Evolutionary conservation across 2,329 filamentous ascomycete species (phyloP), one percentile per base, ranked within the genome.

Genomic region (Chaetothyriales sp.): DNA sequence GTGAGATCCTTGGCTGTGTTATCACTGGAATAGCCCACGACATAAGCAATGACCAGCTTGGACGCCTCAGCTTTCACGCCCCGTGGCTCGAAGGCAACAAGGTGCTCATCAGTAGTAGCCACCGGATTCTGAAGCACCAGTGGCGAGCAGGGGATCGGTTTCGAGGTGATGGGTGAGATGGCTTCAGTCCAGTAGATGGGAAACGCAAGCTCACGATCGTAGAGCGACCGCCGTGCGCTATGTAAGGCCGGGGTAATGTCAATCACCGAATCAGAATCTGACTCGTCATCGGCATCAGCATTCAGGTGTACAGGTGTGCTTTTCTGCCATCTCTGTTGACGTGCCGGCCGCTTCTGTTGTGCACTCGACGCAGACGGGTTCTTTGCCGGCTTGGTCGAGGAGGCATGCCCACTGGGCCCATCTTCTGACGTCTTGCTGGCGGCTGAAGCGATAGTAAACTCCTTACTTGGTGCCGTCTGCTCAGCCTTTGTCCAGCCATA

Each of bases 101-200:
- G 69, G 5, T 86, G 73, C 29, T 92, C 85, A 51, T 83, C 73
- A 37, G 80, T 89, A 0, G 80, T 84, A 1, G 83, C 86, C 18
- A 92, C 74, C 1, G 83, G 62, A 19, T 77, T 79, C 51, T 80
- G 82, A 48, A 77, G 67, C 28, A 89, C 78, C 5, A 87, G 72
- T 0, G 86, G 76, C 53, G 95, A 89, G 2, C 95, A 83, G 0
- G 89, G 77, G 7, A 92, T 76, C 52, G 85, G 89, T 47, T 80
- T 86, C 50, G 86, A 80, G 0, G 86, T 90, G 2, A 87, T 75
- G 1, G 88, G 85, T 0, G 89, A 95, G 1, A 92, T 73, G 2
- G 86, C 84, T 66, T 98, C 92, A 0, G 85, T 85, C 92, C 92
- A 98, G 66, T 97, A 97, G 48, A 86, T 84, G 1, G 92, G 89